Conservation (phyloP, 129 eudicot genomes). For the Ambrosia trifida region DNA sequence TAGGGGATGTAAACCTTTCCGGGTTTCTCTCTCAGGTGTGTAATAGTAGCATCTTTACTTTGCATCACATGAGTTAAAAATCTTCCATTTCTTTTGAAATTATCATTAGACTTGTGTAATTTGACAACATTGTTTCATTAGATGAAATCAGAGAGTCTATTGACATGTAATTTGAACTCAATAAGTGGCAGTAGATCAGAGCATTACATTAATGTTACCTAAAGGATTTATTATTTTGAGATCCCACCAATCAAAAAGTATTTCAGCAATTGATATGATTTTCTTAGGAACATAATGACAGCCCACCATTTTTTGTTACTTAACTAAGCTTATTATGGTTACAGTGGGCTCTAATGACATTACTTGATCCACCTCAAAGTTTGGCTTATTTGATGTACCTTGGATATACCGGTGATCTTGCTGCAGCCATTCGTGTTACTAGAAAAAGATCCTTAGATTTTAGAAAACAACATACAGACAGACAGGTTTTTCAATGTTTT, state of each 20-base stretch:
- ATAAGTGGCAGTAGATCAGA: not conserved
- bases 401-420: slow-evolving; percentile 66
- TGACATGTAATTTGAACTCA: not conserved
- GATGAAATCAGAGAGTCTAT: not conserved
- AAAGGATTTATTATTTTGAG: not conserved
- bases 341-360: slow-evolving; percentile 96
- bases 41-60: slow-evolving; percentile 15
- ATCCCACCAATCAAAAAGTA: not conserved
- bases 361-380: slow-evolving; percentile 75
- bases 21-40: slow-evolving; percentile 83
- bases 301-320: slow-evolving; percentile 1
- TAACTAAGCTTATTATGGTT: slow-evolving; percentile 24
- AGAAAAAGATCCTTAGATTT: slow-evolving; percentile 70
- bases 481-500: slow-evolving; percentile 80
- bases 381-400: slow-evolving; percentile 77
- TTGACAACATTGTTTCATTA: slow-evolving; percentile 18
- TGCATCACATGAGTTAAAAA: slow-evolving; percentile 12
- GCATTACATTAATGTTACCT: not conserved
- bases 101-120: not conserved
- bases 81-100: not conserved
- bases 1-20: slow-evolving; percentile 61
- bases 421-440: slow-evolving; percentile 70
- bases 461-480: slow-evolving; percentile 74
- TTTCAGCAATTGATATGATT: not conserved
- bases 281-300: slow-evolving; percentile 9